Base-by-base conservation (phyloP, 202 grass and related monocot genomes). In the Bolboschoenoplectus hybrid region DNA sequence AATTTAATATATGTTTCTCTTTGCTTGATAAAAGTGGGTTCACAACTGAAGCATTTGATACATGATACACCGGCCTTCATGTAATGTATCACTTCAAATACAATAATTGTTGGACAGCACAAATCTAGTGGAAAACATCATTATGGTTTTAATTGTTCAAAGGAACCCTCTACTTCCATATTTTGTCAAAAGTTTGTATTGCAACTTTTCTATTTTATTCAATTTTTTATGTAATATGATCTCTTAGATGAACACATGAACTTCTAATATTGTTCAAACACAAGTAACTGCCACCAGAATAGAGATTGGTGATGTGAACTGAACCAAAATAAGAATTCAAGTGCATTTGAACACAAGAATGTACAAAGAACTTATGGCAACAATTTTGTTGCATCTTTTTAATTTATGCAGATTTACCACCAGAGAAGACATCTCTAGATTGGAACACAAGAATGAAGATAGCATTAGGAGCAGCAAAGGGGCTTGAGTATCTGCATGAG, bases 401-500 rank as follows among this genome's bases (percentile, higher is more conserved):
- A 38, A 53, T 83, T 74, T 46, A 74, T 84, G 44, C 38, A 89
- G 87, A 89, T 85, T 57, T 85, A 32, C 46, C 74, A 64, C 63
- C 73, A 43, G 71, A 82, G 50, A 65, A 63, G 74, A 34, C 34
- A 72, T 64, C 90, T 32, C 72, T 97, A 2, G 90, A 92, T 40
- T 97, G 91, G 94, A 52, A 76, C 62, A 88, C 90, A 17, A 88
- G 90, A 72, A 97, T 97, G 94, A 89, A 91, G 39, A 82, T 97
- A 71, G 91, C 94, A 9, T 87, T 87, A 86, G 94, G 87, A 35
- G 94, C 94, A 40, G 94, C 94, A 0, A 85, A 87, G 0, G 94
- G 94, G 1, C 89, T 97, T 2, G 91, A 97, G 83, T 93, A 97
- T 88, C 87, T 97, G 34, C 91, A 97, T 63, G 90, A 94, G 41